Conservation (phyloP, 1,284 basidiomycete species). For the Trichosporon asahii region DNA sequence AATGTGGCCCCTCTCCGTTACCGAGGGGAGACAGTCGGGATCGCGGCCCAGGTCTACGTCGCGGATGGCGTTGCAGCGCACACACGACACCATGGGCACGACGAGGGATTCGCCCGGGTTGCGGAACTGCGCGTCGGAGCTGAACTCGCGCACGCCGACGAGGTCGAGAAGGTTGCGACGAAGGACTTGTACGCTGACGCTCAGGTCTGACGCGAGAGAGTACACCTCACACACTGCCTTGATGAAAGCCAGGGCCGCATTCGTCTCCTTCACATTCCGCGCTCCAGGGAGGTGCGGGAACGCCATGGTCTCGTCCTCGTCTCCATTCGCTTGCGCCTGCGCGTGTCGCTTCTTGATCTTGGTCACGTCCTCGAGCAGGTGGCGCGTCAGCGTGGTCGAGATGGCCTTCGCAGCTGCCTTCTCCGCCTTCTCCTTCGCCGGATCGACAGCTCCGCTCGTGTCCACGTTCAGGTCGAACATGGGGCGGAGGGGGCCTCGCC, state of each 20-base stretch:
- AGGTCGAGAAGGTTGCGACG: constrained; percentile 88
- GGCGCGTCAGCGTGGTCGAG: constrained; percentile 73
- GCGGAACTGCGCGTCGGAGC: constrained; percentile 73
- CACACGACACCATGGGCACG: constrained; percentile 83
- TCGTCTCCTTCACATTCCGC: constrained; percentile 52
- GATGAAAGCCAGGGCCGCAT: constrained; percentile 83
- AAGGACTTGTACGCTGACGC: constrained; percentile 80
- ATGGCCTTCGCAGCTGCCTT: constrained; percentile 72
- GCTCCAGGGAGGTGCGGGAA: constrained; percentile 90
- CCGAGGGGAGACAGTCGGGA: constrained; percentile 67
- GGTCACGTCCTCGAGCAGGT: constrained; percentile 69
- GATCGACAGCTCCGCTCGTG: constrained; percentile 56
- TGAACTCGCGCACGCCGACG: constrained; percentile 83
- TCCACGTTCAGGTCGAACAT: constrained; percentile 61
- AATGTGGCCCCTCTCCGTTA: constrained; percentile 37
- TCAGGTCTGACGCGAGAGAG: constrained; percentile 69
- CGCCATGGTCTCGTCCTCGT: constrained; percentile 58
- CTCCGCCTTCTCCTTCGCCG: constrained; percentile 65
- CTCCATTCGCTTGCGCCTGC: constrained; percentile 58
- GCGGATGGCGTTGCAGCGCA: constrained; percentile 79
- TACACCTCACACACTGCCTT: constrained; percentile 85
- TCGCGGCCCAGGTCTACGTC: constrained; percentile 97
- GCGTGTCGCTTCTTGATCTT: constrained; percentile 65
- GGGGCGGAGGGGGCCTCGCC: constrained; percentile 68
- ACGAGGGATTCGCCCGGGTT: constrained; percentile 92